Conservation (phyloP, 805 yeast genomes). For the Wickerhamiella australiensis region DNA sequence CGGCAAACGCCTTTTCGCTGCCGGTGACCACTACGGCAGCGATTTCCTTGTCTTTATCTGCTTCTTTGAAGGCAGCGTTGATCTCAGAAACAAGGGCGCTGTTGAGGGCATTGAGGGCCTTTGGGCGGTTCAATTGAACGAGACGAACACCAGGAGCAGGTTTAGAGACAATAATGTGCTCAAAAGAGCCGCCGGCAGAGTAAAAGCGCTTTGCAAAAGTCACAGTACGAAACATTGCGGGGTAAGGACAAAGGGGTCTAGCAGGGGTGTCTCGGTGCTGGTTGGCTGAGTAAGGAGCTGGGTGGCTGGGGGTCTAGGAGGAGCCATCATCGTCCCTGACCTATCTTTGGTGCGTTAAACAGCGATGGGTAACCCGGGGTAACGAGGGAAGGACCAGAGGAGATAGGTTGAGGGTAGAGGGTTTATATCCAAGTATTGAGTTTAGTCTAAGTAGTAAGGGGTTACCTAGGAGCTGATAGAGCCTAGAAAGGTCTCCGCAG, state of each 20-base stretch:
- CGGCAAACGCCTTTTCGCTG: constrained; percentile 38
- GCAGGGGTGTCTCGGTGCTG: too few relatives aligned
- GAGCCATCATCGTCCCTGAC: too few relatives aligned
- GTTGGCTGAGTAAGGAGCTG: too few relatives aligned
- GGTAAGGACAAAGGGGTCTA: neutral
- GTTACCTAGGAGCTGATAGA: too few relatives aligned
- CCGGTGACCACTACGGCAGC: constrained; percentile 42
- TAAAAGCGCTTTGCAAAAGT: constrained; percentile 14
- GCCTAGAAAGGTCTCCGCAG: too few relatives aligned
- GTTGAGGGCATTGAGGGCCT: constrained; percentile 35
- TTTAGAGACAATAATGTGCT: constrained; percentile 31
- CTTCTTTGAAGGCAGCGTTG: constrained; percentile 29
- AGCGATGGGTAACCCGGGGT: too few relatives aligned
- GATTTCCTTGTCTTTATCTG: constrained; percentile 30
- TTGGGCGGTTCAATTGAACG: constrained; percentile 34
- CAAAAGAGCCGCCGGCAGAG: constrained; percentile 25
- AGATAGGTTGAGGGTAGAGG: too few relatives aligned
- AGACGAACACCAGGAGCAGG: constrained; percentile 33
- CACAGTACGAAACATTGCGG: constrained; percentile 6
- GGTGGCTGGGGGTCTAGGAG: too few relatives aligned
- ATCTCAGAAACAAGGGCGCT: constrained; percentile 31
- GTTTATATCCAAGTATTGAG: too few relatives aligned
- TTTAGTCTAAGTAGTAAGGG: too few relatives aligned
- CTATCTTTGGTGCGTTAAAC: too few relatives aligned
- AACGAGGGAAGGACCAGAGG: too few relatives aligned